Evolutionary conservation across 2,329 filamentous ascomycete genomes (phyloP).

Genomic region (Nemania sp.): DNA sequence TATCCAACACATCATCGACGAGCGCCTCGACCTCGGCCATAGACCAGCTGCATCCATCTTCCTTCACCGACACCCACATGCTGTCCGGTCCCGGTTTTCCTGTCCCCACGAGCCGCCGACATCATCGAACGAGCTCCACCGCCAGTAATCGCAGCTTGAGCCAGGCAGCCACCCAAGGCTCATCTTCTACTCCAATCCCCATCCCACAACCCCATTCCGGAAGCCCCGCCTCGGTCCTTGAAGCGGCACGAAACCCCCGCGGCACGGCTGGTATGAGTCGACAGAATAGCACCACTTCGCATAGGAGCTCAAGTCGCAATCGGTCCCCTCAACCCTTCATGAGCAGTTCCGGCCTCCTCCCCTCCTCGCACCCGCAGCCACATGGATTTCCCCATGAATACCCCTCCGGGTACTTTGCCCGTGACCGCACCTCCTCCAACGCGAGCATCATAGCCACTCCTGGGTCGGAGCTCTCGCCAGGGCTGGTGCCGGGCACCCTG

Average conservation of each 20-base stretch:
- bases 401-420: slow-evolving; percentile 41
- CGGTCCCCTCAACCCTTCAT: slow-evolving; percentile 39
- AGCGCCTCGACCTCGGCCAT: slow-evolving; percentile 54
- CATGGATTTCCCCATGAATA: slow-evolving; percentile 46
- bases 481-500: slow-evolving; percentile 59
- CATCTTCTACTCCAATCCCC: slow-evolving; percentile 41
- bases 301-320: slow-evolving; percentile 53
- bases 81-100: slow-evolving; percentile 63
- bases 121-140: slow-evolving; percentile 63
- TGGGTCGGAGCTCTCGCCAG: slow-evolving; percentile 55
- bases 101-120: slow-evolving; percentile 58
- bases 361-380: slow-evolving; percentile 52
- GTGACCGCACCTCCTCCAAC: slow-evolving; percentile 43
- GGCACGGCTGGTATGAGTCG: slow-evolving; percentile 48
- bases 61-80: slow-evolving; percentile 55
- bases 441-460: slow-evolving; percentile 48
- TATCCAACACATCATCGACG: slow-evolving; percentile 67
- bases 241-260: slow-evolving; percentile 52
- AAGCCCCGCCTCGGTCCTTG: slow-evolving; percentile 48
- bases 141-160: slow-evolving; percentile 55
- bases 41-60: slow-evolving; percentile 47
- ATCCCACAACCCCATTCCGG: slow-evolving; percentile 41
- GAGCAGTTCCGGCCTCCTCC: slow-evolving; percentile 32
- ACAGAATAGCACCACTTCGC: slow-evolving; percentile 60
- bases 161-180: slow-evolving; percentile 50